Percentiles rank a stretch among this genome's conserved stretches.
Conservation (phyloP, 495 filamentous ascomycete genomes). For the Talaromyces nanjingensis region DNA sequence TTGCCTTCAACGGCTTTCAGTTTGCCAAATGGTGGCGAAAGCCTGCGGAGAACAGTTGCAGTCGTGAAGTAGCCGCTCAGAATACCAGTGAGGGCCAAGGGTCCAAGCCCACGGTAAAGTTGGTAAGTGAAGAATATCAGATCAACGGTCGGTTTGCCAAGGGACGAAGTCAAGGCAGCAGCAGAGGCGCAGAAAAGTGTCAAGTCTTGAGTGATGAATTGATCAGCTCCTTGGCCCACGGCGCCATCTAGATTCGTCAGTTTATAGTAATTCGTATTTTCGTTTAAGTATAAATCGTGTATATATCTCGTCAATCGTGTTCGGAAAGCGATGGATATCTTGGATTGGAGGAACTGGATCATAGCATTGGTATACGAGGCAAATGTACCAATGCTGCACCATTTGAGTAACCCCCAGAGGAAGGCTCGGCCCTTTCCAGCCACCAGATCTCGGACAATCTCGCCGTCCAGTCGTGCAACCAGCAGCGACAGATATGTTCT, state of each 20-base stretch:
- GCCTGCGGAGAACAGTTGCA: constrained; percentile 72
- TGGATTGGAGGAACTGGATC: constrained; percentile 97
- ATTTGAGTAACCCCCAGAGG: constrained; percentile 82
- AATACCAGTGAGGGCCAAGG: constrained; percentile 78
- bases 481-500: constrained; percentile 92
- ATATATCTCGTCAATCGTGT: constrained; percentile 95
- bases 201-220: constrained; percentile 96
- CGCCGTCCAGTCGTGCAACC: constrained; percentile 88
- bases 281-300: constrained; percentile 92
- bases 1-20: constrained; percentile 91
- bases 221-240: constrained; percentile 84
- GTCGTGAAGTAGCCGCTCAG: constrained; percentile 88
- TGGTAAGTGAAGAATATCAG: constrained; percentile 97
- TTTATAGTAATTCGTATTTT: constrained; percentile 94
- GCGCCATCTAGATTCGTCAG: constrained; percentile 89
- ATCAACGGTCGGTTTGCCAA: constrained; percentile 95
- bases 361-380: constrained; percentile 91
- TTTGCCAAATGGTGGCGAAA: constrained; percentile 94
- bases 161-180: constrained; percentile 87
- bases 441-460: constrained; percentile 92
- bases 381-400: constrained; percentile 64
- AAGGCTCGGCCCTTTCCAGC: constrained; percentile 87
- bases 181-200: constrained; percentile 90
- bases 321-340: constrained; percentile 96
- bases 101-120: constrained; percentile 85